These are phyloP conservation scores for Karstenula rhodostoma DNA, from an alignment of 2,329 filamentous ascomycete species.

Conservation along the genomic window DNA sequence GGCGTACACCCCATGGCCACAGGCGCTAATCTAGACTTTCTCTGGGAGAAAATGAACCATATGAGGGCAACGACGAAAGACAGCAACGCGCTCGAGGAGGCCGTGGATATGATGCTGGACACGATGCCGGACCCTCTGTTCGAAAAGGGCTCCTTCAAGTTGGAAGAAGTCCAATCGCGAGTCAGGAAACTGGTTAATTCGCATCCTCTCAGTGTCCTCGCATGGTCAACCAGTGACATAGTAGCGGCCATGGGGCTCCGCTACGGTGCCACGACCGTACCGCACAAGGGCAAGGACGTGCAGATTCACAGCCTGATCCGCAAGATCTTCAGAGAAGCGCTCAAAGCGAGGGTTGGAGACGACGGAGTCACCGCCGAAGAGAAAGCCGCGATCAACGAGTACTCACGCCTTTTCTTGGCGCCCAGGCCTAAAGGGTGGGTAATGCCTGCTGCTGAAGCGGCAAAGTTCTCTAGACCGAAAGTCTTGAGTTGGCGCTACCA, in stretches of 20 bases:
- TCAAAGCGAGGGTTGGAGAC: constrained; percentile 29
- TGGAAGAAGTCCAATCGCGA: constrained; percentile 28
- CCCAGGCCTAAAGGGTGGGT: too few relatives aligned
- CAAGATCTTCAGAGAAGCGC: constrained; percentile 30
- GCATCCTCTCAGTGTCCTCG: constrained; percentile 27
- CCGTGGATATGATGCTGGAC: constrained; percentile 25
- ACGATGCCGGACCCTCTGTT: constrained; percentile 28
- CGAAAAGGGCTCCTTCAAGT: constrained; percentile 16
- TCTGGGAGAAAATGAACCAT: constrained; percentile 31
- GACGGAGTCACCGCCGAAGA: constrained; percentile 27
- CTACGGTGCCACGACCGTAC: constrained; percentile 19
- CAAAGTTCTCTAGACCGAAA: too few relatives aligned
- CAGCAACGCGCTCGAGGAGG: constrained; percentile 11
- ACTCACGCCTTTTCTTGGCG: too few relatives aligned
- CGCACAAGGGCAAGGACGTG: constrained; percentile 18
- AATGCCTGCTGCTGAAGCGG: too few relatives aligned
- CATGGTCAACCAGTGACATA: constrained; percentile 28
- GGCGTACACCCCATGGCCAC: constrained; percentile 35
- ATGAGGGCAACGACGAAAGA: constrained; percentile 13
- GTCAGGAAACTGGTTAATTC: constrained; percentile 29
- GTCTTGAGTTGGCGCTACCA: too few relatives aligned
- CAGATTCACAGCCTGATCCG: constrained; percentile 14
- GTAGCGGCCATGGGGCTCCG: constrained; percentile 36
- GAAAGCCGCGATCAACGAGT: constrained; percentile 26
- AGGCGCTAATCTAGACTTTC: constrained; percentile 32